Evolutionary conservation across 2,329 filamentous ascomycete species (phyloP).

Genomic region (Zalaria sp.): DNA sequence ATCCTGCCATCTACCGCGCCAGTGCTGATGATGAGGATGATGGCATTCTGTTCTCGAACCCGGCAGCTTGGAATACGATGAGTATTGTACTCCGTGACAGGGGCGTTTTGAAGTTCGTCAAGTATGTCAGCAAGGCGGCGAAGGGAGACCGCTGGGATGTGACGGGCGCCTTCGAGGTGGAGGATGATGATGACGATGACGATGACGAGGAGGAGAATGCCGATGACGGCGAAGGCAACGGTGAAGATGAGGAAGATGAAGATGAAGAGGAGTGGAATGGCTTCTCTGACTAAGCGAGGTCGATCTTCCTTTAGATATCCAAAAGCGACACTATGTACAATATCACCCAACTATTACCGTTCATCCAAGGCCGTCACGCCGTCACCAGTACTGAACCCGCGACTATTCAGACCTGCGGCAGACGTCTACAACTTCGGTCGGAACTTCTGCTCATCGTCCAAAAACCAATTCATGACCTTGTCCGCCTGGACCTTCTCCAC

Average conservation of each 20-base stretch:
- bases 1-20: slow-evolving; percentile 80
- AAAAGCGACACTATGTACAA: too few relatives aligned
- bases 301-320: too few relatives aligned
- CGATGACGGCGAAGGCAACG: slow-evolving; percentile 21
- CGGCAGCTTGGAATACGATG: slow-evolving; percentile 76
- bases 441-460: slow-evolving; percentile 2
- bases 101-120: slow-evolving; percentile 82
- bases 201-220: slow-evolving; percentile 22
- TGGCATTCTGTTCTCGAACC: slow-evolving; percentile 54
- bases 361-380: too few relatives aligned
- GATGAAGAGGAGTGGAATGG: slow-evolving; percentile 1
- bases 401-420: too few relatives aligned
- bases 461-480: slow-evolving; percentile 22
- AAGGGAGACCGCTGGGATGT: slow-evolving; percentile 89
- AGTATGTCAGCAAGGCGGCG: slow-evolving; percentile 76
- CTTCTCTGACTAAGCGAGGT: not conserved
- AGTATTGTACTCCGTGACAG: slow-evolving; percentile 79
- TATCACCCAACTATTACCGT: too few relatives aligned
- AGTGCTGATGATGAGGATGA: slow-evolving; percentile 58
- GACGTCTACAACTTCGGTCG: not conserved
- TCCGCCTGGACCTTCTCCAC: slow-evolving; percentile 15
- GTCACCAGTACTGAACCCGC: too few relatives aligned
- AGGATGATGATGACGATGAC: slow-evolving; percentile 32
- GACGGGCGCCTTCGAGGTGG: slow-evolving; percentile 60
- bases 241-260: slow-evolving; percentile 28